Base-by-base conservation (phyloP, 2,329 filamentous ascomycete genomes). In the Sclerotinia subarctica region DNA sequence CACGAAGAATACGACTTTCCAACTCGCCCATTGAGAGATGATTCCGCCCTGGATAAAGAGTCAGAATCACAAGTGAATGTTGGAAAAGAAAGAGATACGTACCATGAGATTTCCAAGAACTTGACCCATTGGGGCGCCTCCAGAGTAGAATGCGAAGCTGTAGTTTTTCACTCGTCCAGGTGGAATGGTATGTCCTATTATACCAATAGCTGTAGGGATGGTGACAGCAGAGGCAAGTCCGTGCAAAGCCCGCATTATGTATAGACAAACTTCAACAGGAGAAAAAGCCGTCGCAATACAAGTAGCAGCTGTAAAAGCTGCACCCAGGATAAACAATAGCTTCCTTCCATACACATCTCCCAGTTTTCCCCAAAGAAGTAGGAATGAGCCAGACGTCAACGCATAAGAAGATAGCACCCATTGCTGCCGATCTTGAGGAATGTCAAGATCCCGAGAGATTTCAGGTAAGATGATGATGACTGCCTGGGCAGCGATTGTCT, bases 91-190 rank as follows among this genome's bases (percentile, higher is more conserved):
- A 4, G 11, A 11, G 24, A 2, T 17, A 42, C 44, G 24, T 64
- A 75, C 73, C 49, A 76, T 35, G 10, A 76, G 6, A 73, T 90
- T 91, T 3, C 89, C 89, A 65, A 88, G 85, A 11, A 90, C 82
- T 59, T 83, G 84, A 0, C 89, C 89, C 0, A 90, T 78, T 0
- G 89, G 88, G 0, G 88, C 86, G 1, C 88, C 89, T 1, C 87
- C 87, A 24, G 85, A 83, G 68, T 89, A 90, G 29, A 84, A 82
- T 49, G 85, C 86, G 72, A 92, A 91, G 1, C 88, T 88, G 74
- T 90, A 90, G 73, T 90, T 91, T 78, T 90, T 91, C 5, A 88
- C 85, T 71, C 86, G 88, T 0, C 89, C 87, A 0, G 88, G 88
- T 1, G 85, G 84, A 66, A 91, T 91, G 0, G 87, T 90, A 1